Base-by-base conservation (phyloP, 1,284 basidiomycete genomes). In the Porphyrellus sp. region DNA sequence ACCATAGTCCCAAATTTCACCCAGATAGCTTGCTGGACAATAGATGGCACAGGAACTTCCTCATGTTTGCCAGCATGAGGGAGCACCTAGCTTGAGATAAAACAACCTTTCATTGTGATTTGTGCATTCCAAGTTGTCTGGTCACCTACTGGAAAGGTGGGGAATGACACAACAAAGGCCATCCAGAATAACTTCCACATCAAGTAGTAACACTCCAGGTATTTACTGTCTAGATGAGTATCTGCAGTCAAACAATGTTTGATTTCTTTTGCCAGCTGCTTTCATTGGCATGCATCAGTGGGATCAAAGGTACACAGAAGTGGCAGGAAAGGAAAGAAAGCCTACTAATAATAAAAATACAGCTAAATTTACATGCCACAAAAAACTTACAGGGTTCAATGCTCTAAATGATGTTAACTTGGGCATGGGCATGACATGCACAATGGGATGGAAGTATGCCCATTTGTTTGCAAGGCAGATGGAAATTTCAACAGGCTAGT, bases 131-230 rank as follows among this genome's bases (percentile, higher is more conserved):
- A 57, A 35, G 23, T 8, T 3, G 24, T 50, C 56, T 54, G 56
- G 15, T 45, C 20, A 38, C 50, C 50, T 24, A 5, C 8, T 7
- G 46, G 54, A 30, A 57, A 57, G 11, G 30, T 8, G 16, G 56
- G 56, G 28, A 34, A 52, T 20, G 44, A 47, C 8, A 50, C 34
- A 20, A 55, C 13, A 15, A 43, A 57, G 5, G 43, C 42, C 56
- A 57, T 56, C 56, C 51, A 56, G 25, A 58, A 58, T 9, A 55
- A 33, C 11, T 52, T 46, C 4, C 6, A 12, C 28, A 48, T 51
- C 8, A 51, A 8, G 13, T 1, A 4, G 30, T 47, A 55, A n/a
- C 4, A 20, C 9, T 15, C 18, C 4, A 20, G 52, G 28, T 44
- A 8, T 8, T 25, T 23, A 13, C 16, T 28, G 4, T 39, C 24